These are phyloP conservation scores for Ochromonas danica DNA, from an alignment of 108 stramenopile genomes.

Conservation along the genomic window DNA sequence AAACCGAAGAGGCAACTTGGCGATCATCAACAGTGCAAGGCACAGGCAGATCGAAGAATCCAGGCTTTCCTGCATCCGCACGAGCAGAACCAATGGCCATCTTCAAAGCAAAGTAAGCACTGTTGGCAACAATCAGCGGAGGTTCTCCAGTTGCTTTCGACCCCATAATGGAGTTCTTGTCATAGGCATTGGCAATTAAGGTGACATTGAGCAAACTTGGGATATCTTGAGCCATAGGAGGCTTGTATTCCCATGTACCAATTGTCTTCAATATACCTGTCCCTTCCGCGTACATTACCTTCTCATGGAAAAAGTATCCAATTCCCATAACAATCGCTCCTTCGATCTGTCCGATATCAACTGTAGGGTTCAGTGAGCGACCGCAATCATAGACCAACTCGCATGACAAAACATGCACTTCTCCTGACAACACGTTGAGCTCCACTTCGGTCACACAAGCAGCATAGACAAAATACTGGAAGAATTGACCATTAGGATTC, in stretches of 20 bases:
- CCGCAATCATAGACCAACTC: constrained; percentile 50
- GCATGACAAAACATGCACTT: constrained; percentile 30
- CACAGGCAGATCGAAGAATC: constrained; percentile 22
- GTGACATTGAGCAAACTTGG: constrained; percentile 44
- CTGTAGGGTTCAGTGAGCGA: constrained; percentile 35
- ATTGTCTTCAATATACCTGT: constrained; percentile 26
- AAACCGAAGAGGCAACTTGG: constrained; percentile 28
- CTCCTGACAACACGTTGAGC: constrained; percentile 42
- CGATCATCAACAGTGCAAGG: constrained; percentile 33
- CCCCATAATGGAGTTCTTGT: constrained; percentile 35
- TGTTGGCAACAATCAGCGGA: constrained; percentile 25
- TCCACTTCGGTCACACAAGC: constrained; percentile 44
- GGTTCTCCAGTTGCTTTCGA: constrained; percentile 49
- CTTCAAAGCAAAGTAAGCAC: constrained; percentile 38
- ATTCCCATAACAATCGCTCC: constrained; percentile 51
- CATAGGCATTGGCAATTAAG: constrained; percentile 21
- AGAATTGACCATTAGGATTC: neutral
- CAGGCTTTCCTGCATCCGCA: constrained; percentile 4
- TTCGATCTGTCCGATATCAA: constrained; percentile 53
- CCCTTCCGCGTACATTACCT: constrained; percentile 2
- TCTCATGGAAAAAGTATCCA: constrained; percentile 46
- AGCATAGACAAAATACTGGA: constrained; percentile 47
- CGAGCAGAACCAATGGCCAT: constrained; percentile 41
- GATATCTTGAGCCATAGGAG: constrained; percentile 38
- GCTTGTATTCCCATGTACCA: constrained; percentile 56